Conservation (phyloP, 257 asterid species). For the Przewalskia tangutica region DNA sequence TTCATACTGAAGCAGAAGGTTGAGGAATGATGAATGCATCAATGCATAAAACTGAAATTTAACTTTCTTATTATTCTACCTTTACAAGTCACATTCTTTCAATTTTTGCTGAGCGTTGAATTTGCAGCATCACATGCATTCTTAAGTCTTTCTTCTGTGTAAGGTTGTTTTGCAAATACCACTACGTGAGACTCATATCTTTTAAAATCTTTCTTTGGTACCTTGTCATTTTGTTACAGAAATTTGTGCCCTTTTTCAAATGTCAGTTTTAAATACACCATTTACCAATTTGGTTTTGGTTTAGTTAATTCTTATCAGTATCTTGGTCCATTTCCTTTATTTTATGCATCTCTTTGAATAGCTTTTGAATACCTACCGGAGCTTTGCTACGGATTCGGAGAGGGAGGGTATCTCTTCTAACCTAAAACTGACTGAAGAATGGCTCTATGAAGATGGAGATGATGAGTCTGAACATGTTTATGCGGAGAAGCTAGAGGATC, state of each 20-base stretch:
- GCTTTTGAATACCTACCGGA: constrained; percentile 68
- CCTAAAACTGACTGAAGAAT: constrained; percentile 79
- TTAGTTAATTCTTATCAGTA: background rate
- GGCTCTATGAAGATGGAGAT: constrained; percentile 97
- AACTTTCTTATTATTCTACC: background rate
- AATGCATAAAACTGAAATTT: background rate
- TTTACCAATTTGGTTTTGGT: background rate
- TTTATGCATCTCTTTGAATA: constrained; percentile 20
- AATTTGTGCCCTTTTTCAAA: background rate
- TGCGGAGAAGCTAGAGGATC: constrained; percentile 48
- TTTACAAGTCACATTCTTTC: background rate
- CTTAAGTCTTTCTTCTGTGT: background rate
- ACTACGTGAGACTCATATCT: background rate
- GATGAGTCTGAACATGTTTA: constrained; percentile 84
- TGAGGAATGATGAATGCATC: background rate
- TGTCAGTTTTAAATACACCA: background rate
- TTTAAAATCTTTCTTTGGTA: background rate
- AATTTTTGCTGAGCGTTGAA: background rate
- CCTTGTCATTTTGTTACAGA: background rate
- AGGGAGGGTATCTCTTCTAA: constrained; percentile 54
- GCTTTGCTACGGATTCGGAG: constrained; percentile 70
- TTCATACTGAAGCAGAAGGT: constrained; percentile 1
- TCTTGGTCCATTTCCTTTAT: background rate
- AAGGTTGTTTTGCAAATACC: constrained; percentile 2
- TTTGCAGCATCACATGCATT: background rate